Evolutionary conservation across 257 asterid species (phyloP).

Genomic region (Sherardia arvensis): DNA sequence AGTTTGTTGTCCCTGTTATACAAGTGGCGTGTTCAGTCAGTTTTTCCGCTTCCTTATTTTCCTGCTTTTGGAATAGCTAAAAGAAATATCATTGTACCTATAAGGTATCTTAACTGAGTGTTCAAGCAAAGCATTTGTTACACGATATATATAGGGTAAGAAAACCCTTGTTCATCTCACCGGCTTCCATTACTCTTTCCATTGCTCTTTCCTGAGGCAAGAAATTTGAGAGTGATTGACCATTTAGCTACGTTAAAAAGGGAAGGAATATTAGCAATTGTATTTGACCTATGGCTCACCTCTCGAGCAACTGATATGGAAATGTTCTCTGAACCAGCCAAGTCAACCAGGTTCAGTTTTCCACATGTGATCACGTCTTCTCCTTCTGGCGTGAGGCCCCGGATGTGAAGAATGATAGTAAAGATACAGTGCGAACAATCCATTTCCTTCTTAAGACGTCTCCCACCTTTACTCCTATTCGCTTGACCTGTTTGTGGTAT

Average conservation of each 20-base stretch:
- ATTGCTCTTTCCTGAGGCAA: conserved; percentile 79
- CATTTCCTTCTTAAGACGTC: conserved; percentile 93
- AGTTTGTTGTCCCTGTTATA: too few relatives aligned
- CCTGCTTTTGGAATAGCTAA: too few relatives aligned
- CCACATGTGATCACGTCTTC: conserved; percentile 97
- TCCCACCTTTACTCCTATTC: conserved; percentile 91
- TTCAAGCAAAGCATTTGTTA: conserved; percentile 89
- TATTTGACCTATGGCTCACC: conserved; percentile 32
- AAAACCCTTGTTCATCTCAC: conserved; percentile 97
- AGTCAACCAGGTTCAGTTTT: conserved; percentile 93
- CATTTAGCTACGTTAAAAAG: neutral
- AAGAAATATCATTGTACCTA: conserved; percentile 46
- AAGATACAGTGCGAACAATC: conserved; percentile 96
- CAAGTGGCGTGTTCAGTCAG: too few relatives aligned
- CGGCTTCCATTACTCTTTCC: conserved; percentile 99
- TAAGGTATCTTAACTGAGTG: conserved; percentile 96
- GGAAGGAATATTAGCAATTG: conserved; percentile 1
- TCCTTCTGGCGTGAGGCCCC: conserved; percentile 95
- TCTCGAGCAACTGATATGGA: conserved; percentile 99
- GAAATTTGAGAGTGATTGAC: neutral
- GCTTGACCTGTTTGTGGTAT: conserved; percentile 93
- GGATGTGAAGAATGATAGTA: conserved; percentile 88
- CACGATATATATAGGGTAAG: conserved; percentile 94
- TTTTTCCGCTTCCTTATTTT: too few relatives aligned
- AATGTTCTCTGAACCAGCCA: conserved; percentile 95